Conservation (phyloP, 2,329 filamentous ascomycete species). For the Verticillium longisporum region DNA sequence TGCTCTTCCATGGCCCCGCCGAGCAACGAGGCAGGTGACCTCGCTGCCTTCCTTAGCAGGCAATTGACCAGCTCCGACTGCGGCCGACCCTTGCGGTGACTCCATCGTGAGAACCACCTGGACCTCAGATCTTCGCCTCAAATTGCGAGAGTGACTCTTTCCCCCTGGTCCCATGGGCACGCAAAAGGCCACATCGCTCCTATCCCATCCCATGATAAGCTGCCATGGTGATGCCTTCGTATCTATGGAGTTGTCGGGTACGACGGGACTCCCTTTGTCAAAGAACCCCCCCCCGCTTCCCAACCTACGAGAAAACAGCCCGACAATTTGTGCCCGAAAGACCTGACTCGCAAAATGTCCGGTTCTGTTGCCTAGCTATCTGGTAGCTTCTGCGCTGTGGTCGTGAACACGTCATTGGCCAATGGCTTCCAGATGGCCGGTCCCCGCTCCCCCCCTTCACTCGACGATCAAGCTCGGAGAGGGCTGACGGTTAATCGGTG, state of each 20-base stretch:
- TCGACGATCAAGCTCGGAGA: background rate
- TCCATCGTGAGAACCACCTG: background rate
- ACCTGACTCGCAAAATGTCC: background rate
- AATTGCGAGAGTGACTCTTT: background rate
- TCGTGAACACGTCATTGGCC: background rate
- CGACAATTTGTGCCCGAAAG: background rate
- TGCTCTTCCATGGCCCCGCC: background rate
- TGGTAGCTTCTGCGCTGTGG: background rate
- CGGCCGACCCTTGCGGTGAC: background rate
- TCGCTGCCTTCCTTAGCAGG: background rate
- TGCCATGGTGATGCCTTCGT: background rate
- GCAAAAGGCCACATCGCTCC: background rate
- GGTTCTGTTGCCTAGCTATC: background rate
- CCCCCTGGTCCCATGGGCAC: background rate
- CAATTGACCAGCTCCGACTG: background rate
- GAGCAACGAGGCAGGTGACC: background rate
- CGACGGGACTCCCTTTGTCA: background rate
- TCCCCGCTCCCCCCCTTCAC: background rate
- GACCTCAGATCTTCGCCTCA: background rate
- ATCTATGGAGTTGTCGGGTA: background rate
- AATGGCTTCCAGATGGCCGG: background rate
- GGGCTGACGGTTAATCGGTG: background rate
- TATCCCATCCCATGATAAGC: no score
- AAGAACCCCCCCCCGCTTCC: background rate
- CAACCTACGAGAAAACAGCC: background rate